Evolutionary conservation across 495 filamentous ascomycete genomes (phyloP).

Genomic region (Aspergillus homomorphus): DNA sequence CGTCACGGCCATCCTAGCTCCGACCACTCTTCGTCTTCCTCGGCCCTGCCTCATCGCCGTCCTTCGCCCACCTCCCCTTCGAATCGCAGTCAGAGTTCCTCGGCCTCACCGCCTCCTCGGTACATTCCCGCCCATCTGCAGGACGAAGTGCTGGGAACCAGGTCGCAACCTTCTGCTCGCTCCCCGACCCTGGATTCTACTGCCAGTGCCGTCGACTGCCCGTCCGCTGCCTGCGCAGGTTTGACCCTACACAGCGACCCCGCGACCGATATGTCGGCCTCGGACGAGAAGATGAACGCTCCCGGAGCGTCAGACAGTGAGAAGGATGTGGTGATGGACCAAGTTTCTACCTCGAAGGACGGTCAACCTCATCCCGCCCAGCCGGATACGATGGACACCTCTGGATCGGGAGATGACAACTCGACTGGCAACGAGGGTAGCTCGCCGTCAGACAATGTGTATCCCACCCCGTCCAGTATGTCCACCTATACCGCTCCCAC

Average conservation of each 20-base stretch:
- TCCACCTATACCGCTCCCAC: conserved; percentile 27
- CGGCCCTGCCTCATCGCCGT: conserved; percentile 24
- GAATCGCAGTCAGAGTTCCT: conserved; percentile 35
- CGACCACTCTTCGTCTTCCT: conserved; percentile 25
- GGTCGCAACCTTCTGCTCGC: conserved; percentile 38
- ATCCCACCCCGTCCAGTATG: conserved; percentile 33
- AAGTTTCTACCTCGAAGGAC: conserved; percentile 18
- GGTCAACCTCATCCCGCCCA: conserved; percentile 21
- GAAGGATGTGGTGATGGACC: conserved; percentile 36
- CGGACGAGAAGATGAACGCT: conserved; percentile 32
- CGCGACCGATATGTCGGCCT: conserved; percentile 47
- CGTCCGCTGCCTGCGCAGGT: conserved; percentile 69
- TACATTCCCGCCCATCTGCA: conserved; percentile 62
- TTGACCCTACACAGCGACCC: conserved; percentile 64
- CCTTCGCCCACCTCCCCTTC: conserved; percentile 33
- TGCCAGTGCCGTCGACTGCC: conserved; percentile 60
- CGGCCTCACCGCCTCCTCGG: conserved; percentile 41
- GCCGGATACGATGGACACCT: conserved; percentile 24
- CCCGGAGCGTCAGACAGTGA: conserved; percentile 50
- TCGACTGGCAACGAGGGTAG: conserved; percentile 19
- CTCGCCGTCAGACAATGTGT: conserved; percentile 23
- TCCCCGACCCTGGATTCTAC: conserved; percentile 51
- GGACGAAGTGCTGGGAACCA: conserved; percentile 51
- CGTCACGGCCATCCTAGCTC: conserved; percentile 40
- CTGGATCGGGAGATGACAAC: conserved; percentile 22